Percentiles rank a stretch among this genome's conserved stretches.
Conservation (phyloP, 805 yeast genomes). For the Torulaspora maleeae region DNA sequence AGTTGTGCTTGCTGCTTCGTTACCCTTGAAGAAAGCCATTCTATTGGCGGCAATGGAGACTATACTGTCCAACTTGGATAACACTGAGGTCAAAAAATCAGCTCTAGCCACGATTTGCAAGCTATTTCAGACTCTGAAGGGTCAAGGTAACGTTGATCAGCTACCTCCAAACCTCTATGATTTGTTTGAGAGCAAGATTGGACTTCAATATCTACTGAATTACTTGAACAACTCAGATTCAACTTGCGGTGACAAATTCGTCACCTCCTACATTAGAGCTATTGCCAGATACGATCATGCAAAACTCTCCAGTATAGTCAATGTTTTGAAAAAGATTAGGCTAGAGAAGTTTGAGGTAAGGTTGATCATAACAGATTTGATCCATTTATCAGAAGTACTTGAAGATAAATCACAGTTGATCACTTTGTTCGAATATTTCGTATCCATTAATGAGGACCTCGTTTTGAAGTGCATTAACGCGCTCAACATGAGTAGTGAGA, state of each 20-base stretch:
- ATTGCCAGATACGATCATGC: slow-evolving; percentile 42
- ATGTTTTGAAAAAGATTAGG: slow-evolving; percentile 33
- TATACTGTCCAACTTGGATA: slow-evolving; percentile 45
- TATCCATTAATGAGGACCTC: slow-evolving; percentile 36
- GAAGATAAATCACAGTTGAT: slow-evolving; percentile 39
- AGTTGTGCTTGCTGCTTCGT: slow-evolving; percentile 70
- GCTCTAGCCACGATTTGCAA: slow-evolving; percentile 47
- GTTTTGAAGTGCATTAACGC: slow-evolving; percentile 40
- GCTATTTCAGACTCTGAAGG: slow-evolving; percentile 45
- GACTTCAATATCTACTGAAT: slow-evolving; percentile 17
- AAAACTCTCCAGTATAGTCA: slow-evolving; percentile 36
- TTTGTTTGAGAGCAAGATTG: slow-evolving; percentile 27
- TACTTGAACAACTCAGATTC: slow-evolving; percentile 27
- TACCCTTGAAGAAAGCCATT: slow-evolving; percentile 53
- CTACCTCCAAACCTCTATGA: slow-evolving; percentile 39
- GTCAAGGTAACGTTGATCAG: slow-evolving; percentile 40
- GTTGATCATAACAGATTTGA: slow-evolving; percentile 38
- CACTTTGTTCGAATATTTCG: slow-evolving; percentile 39
- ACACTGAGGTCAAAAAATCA: slow-evolving; percentile 38
- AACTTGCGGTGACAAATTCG: slow-evolving; percentile 39
- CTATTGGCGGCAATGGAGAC: slow-evolving; percentile 59
- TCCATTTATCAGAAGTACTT: slow-evolving; percentile 36
- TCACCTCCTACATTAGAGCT: slow-evolving; percentile 43
- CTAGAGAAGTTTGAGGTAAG: slow-evolving; percentile 39
- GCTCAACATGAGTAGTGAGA: slow-evolving; percentile 38